phyloP scores from a whole-genome alignment of 352 stramenopile genomes.

The Globisporangium barbulae region DNA sequence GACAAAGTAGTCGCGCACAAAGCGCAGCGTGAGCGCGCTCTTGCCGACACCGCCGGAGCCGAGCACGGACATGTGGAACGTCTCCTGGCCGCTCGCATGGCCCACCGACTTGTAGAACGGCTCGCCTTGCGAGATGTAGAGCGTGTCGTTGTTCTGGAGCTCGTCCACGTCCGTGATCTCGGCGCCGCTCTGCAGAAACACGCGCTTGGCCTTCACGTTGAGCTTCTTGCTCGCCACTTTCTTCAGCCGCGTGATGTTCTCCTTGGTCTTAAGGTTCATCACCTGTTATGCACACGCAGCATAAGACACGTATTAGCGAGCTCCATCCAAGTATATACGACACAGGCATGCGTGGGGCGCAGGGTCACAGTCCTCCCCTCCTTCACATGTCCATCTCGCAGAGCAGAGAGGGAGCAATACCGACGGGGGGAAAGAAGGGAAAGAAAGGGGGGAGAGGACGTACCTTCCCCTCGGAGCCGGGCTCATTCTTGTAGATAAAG shows the following conservation, averaged over 20 bases:
- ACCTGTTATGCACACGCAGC: conserved; percentile 33
- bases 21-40: conserved; percentile 86
- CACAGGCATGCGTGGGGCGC: no score
- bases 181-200: conserved; percentile 77
- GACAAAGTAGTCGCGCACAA: conserved; percentile 89
- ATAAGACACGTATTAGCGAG: not conserved
- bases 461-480: conserved; percentile 77
- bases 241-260: conserved; percentile 74
- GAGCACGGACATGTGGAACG: conserved; percentile 85
- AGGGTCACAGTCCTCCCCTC: not conserved
- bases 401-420: not conserved
- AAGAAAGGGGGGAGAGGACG: not conserved
- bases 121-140: conserved; percentile 84
- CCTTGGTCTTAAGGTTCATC: conserved; percentile 75
- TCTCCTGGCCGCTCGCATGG: conserved; percentile 70
- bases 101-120: conserved; percentile 79
- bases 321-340: not conserved
- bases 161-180: conserved; percentile 87
- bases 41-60: conserved; percentile 90
- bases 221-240: conserved; percentile 86
- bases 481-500: conserved; percentile 88
- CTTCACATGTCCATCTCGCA: not conserved
- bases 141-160: conserved; percentile 88
- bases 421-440: not conserved
- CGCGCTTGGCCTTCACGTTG: conserved; percentile 63